phyloP scores from a whole-genome alignment of 208 protist species.

The Lotmaria passim region DNA sequence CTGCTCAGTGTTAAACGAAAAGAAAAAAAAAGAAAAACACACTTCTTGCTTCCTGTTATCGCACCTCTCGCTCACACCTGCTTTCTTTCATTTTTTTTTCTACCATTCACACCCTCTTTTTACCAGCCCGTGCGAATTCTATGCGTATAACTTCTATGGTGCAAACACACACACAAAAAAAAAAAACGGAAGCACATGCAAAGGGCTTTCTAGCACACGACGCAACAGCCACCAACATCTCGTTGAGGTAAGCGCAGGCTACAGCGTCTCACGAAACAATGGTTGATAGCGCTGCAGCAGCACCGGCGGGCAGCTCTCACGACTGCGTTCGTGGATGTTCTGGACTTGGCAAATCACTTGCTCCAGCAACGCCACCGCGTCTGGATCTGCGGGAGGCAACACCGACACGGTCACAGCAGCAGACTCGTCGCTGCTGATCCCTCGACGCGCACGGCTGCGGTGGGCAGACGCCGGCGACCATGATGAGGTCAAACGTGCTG shows the following conservation, averaged over 20 bases:
- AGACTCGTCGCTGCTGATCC: no score
- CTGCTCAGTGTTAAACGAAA: not conserved
- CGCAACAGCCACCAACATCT: no score
- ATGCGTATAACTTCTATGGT: slow-evolving; percentile 10
- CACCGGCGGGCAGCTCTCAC: slow-evolving; percentile 32
- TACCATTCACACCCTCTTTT: no score
- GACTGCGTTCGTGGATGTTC: slow-evolving; percentile 21
- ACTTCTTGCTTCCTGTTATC: no score
- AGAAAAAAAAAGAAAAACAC: no score
- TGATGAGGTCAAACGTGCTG: not conserved
- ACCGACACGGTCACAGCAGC: not conserved
- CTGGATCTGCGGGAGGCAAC: slow-evolving; percentile 7
- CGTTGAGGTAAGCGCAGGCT: no score
- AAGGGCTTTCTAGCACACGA: not conserved
- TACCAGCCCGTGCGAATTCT: no score
- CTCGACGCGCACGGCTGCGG: no score
- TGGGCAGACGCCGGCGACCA: no score
- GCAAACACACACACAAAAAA: not conserved
- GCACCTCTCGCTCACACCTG: no score
- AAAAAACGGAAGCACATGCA: not conserved
- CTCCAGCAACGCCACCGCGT: slow-evolving; percentile 13
- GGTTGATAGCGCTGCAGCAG: slow-evolving; percentile 40
- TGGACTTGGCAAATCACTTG: slow-evolving; percentile 18
- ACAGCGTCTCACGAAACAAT: slow-evolving; percentile 25
- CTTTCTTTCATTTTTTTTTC: no score